phyloP scores from a whole-genome alignment of 306 rosid species.

The Lupinus albus region DNA sequence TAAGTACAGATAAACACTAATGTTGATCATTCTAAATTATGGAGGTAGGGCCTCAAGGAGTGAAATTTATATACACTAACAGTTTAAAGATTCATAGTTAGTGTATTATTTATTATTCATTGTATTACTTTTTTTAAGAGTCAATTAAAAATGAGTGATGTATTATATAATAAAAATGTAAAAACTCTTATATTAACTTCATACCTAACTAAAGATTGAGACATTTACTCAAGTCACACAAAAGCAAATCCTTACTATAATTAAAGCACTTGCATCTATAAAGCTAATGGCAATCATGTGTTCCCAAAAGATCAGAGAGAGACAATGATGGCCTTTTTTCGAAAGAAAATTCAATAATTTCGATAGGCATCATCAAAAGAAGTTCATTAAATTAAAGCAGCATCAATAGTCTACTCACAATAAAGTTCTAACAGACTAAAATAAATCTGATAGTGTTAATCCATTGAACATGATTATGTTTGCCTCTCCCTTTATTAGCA shows the following conservation, averaged over 20 bases:
- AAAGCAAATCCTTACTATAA: slow-evolving; percentile 54
- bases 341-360: slow-evolving; percentile 57
- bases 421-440: slow-evolving; percentile 40
- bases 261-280: slow-evolving; percentile 63
- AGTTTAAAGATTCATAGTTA: too few relatives aligned
- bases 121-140: too few relatives aligned
- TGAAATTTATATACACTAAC: too few relatives aligned
- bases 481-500: too few relatives aligned
- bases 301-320: slow-evolving; percentile 70
- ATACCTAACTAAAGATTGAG: slow-evolving; percentile 53
- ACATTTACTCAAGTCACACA: slow-evolving; percentile 57
- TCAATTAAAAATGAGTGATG: too few relatives aligned
- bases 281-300: slow-evolving; percentile 75
- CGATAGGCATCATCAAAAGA: slow-evolving; percentile 69
- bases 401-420: slow-evolving; percentile 36
- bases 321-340: slow-evolving; percentile 56
- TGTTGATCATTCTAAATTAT: slow-evolving; percentile 45
- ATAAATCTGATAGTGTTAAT: slow-evolving; percentile 32
- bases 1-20: slow-evolving; percentile 31
- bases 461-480: slow-evolving; percentile 52
- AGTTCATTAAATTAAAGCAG: slow-evolving; percentile 41
- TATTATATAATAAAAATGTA: too few relatives aligned
- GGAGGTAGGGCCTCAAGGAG: slow-evolving; percentile 61
- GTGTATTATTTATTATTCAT: too few relatives aligned
- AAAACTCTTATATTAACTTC: too few relatives aligned